These are phyloP conservation scores for Mantamonas sphyraenae DNA, from an alignment of 78 protist genomes.

Conservation along the genomic window DNA sequence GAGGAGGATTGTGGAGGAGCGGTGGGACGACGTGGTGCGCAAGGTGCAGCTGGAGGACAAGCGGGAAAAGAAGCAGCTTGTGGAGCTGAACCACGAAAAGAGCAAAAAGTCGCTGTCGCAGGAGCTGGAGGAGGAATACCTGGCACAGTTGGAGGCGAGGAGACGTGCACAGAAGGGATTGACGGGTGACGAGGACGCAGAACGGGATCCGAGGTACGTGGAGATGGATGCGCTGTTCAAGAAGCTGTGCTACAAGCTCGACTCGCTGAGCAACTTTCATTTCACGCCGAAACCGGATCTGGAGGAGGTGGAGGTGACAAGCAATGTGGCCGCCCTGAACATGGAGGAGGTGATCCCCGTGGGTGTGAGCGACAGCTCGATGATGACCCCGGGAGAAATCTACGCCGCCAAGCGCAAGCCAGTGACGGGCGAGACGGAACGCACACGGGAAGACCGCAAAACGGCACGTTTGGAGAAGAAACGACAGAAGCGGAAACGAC, in stretches of 20 bases:
- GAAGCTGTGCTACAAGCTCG: not conserved
- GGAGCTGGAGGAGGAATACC: not conserved
- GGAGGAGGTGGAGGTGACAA: not conserved
- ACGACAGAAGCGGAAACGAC: not conserved
- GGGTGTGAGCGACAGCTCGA: not conserved
- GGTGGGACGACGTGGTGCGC: not conserved
- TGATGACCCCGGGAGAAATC: conserved; percentile 12
- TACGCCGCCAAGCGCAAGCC: not conserved
- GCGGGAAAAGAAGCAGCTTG: not conserved
- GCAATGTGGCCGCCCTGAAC: not conserved
- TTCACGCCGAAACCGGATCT: conserved; percentile 7
- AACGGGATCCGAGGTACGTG: not conserved
- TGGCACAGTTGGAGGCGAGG: not conserved
- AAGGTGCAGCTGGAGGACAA: not conserved
- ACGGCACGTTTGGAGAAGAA: not conserved
- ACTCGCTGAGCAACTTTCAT: conserved; percentile 14
- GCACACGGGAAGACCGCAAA: not conserved
- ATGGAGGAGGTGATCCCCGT: conserved; percentile 3
- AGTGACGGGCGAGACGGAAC: not conserved
- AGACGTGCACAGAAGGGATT: not conserved
- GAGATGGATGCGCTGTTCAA: not conserved
- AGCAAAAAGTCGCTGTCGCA: not conserved
- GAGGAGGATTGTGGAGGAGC: not conserved
- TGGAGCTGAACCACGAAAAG: conserved; percentile 3
- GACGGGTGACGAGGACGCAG: not conserved